Conservation (phyloP, 2,329 filamentous ascomycete species). For the Fonsecaea pugnacius region DNA sequence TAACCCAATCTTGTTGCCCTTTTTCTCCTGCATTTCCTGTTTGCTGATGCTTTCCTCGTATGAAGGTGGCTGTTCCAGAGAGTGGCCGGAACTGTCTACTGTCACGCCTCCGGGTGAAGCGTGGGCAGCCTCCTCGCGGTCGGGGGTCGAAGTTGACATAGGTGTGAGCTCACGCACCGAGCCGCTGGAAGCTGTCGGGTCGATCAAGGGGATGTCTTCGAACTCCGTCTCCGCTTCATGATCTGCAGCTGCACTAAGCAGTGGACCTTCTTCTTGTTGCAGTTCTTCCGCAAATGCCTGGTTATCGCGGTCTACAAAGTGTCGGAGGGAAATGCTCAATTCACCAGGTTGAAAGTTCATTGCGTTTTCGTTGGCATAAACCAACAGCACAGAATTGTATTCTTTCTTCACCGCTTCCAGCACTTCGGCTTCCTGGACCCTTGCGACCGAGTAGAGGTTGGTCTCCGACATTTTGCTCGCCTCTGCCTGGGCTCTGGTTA, state of each 20-base stretch:
- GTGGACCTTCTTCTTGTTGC: slow-evolving; percentile 29
- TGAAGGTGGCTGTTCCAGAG: slow-evolving; percentile 35
- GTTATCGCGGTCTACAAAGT: slow-evolving; percentile 58
- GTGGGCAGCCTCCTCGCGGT: slow-evolving; percentile 33
- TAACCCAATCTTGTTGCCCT: slow-evolving; percentile 36
- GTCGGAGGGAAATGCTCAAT: slow-evolving; percentile 38
- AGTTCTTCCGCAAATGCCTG: slow-evolving; percentile 43
- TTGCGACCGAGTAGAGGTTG: slow-evolving; percentile 47
- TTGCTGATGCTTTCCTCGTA: slow-evolving; percentile 43
- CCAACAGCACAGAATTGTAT: slow-evolving; percentile 57
- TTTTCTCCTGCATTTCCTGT: slow-evolving; percentile 49
- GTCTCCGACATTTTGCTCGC: slow-evolving; percentile 25
- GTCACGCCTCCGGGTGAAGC: slow-evolving; percentile 34
- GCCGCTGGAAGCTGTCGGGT: slow-evolving; percentile 30
- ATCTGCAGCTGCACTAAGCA: slow-evolving; percentile 9
- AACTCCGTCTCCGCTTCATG: slow-evolving; percentile 27
- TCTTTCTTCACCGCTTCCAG: slow-evolving; percentile 59
- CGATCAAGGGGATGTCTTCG: slow-evolving; percentile 34
- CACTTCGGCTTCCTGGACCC: slow-evolving; percentile 58
- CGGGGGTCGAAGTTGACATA: slow-evolving; percentile 36
- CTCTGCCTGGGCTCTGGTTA: slow-evolving; percentile 29
- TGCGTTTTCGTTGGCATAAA: slow-evolving; percentile 62
- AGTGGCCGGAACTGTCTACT: slow-evolving; percentile 10
- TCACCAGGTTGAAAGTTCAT: slow-evolving; percentile 43
- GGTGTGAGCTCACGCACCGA: slow-evolving; percentile 34